Evolutionary conservation across 2,329 filamentous ascomycete species (phyloP).

Genomic region (Cordyceps fumosorosea): DNA sequence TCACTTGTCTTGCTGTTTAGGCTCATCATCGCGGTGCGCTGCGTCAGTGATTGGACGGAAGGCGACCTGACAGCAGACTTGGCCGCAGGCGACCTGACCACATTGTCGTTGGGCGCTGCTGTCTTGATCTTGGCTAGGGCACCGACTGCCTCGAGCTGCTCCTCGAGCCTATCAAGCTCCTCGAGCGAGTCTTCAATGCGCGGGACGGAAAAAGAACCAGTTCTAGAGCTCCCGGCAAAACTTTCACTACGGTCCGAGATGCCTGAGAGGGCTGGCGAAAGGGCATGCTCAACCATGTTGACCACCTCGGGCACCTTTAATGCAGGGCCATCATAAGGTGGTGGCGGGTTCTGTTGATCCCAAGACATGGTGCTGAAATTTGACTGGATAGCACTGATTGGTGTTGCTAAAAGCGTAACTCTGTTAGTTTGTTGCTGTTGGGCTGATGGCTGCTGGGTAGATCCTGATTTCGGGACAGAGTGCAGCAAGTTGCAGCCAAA

Average conservation of each 20-base stretch:
- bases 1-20: slow-evolving; percentile 31
- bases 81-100: not conserved
- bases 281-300: slow-evolving; percentile 24
- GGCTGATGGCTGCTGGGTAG: slow-evolving; percentile 16
- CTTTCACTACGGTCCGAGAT: slow-evolving; percentile 27
- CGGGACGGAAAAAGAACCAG: slow-evolving; percentile 30
- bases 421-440: slow-evolving; percentile 25
- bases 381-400: slow-evolving; percentile 13
- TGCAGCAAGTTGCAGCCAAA: slow-evolving; percentile 49
- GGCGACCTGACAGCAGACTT: slow-evolving; percentile 17
- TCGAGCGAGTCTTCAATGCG: slow-evolving; percentile 60
- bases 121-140: slow-evolving; percentile 31
- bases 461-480: slow-evolving; percentile 23
- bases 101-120: slow-evolving; percentile 21
- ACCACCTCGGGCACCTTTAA: slow-evolving; percentile 26
- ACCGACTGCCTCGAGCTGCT: slow-evolving; percentile 50
- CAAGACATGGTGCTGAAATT: slow-evolving; percentile 18
- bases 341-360: slow-evolving; percentile 19
- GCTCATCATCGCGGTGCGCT: slow-evolving; percentile 26
- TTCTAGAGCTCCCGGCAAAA: slow-evolving; percentile 27
- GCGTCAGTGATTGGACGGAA: slow-evolving; percentile 13
- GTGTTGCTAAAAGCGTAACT: slow-evolving; percentile 43
- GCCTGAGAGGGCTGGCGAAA: slow-evolving; percentile 27
- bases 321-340: slow-evolving; percentile 20
- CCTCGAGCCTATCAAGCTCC: slow-evolving; percentile 55